phyloP scores from a whole-genome alignment of 1,284 basidiomycete genomes.

The Cutaneotrichosporon curvatum region DNA sequence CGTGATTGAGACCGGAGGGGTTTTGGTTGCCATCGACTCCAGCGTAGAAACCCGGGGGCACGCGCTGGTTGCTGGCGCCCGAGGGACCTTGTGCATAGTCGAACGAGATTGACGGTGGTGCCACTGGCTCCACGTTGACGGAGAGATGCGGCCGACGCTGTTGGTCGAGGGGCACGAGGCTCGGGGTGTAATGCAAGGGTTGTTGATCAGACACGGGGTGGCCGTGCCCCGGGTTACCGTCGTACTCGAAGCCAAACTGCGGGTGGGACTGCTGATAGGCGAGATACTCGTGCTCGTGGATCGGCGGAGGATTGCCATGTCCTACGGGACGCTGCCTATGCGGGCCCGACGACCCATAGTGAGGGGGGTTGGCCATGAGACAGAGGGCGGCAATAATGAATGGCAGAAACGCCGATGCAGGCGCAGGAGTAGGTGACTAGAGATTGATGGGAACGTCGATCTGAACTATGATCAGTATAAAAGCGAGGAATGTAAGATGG shows the following conservation, averaged over 20 bases:
- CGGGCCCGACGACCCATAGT: conserved; percentile 1
- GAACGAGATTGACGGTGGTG: conserved; percentile 3
- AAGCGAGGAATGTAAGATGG: no score
- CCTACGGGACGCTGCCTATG: not conserved
- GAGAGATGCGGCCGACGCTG: conserved; percentile 2
- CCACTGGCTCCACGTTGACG: not conserved
- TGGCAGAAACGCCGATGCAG: not conserved
- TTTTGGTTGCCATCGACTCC: not conserved
- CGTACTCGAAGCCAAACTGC: conserved; percentile 3
- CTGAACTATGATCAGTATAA: no score
- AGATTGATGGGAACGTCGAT: no score
- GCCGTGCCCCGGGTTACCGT: not conserved
- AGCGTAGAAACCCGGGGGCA: not conserved
- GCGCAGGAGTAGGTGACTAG: no score
- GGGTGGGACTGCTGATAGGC: not conserved
- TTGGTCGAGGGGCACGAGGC: not conserved
- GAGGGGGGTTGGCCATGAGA: conserved; percentile 6
- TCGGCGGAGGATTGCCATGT: not conserved
- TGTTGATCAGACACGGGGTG: not conserved
- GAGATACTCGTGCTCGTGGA: not conserved
- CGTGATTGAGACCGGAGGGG: not conserved
- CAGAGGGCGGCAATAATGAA: conserved; percentile 1
- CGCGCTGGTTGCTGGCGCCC: not conserved
- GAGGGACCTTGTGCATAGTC: conserved; percentile 1
- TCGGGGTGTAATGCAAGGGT: not conserved